These are phyloP conservation scores for Tylopilus vinaceipallidus DNA, from an alignment of 768 basidiomycete genomes.

Conservation along the genomic window DNA sequence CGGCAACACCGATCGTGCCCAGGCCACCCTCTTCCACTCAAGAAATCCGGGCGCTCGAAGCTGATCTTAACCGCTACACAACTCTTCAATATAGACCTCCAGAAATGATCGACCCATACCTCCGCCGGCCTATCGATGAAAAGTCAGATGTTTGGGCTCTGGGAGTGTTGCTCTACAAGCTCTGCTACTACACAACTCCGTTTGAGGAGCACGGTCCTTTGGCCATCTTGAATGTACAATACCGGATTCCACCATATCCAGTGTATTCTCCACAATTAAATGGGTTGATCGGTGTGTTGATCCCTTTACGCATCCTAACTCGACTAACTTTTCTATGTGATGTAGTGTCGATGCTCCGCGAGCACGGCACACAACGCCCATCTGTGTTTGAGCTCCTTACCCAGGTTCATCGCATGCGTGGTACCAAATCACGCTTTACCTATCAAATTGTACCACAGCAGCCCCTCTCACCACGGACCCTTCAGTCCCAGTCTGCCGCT, in stretches of 20 bases:
- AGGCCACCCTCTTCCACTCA: conserved; percentile 74
- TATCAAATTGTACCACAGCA: conserved; percentile 58
- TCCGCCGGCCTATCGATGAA: conserved; percentile 82
- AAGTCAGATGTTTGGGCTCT: conserved; percentile 98
- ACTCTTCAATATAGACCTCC: conserved; percentile 98
- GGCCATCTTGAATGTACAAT: conserved; percentile 95
- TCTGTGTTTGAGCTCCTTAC: conserved; percentile 83
- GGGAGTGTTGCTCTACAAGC: conserved; percentile 94
- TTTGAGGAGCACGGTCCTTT: conserved; percentile 98
- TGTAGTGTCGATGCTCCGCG: conserved; percentile 87
- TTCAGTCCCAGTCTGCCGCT: conserved; percentile 27
- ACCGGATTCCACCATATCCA: conserved; percentile 86
- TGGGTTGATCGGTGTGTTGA: conserved; percentile 67
- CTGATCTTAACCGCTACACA: conserved; percentile 91
- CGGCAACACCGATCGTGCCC: conserved; percentile 70
- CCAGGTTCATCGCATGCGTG: conserved; percentile 82
- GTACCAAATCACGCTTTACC: conserved; percentile 76
- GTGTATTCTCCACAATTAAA: conserved; percentile 84
- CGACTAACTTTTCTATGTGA: conserved; percentile 12
- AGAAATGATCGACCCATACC: conserved; percentile 94
- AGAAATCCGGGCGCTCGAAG: conserved; percentile 85
- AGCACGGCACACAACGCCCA: conserved; percentile 84
- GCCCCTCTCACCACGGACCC: conserved; percentile 42
- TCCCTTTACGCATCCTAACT: neutral
- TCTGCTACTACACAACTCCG: conserved; percentile 99